Evolutionary conservation across 2,329 filamentous ascomycete species (phyloP), one percentile per base, ranked within the genome.

Genomic region (Penicillium paneum): DNA sequence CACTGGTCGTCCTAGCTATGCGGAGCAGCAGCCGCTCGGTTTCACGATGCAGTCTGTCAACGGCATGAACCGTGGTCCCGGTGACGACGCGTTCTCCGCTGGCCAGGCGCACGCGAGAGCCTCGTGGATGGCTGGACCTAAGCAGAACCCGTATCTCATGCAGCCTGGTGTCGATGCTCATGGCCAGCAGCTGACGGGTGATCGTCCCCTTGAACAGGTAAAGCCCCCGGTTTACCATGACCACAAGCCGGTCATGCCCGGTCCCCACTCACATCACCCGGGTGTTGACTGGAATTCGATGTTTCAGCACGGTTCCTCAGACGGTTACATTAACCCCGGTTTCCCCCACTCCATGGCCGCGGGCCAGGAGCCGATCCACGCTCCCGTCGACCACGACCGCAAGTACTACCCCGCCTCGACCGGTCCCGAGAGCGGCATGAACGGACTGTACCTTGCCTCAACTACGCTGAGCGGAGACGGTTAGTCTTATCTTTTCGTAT

Each of bases 231-330:
- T 71, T 57, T 59, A 68, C 52, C 64, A 68, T 62, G 74, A 78
- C 58, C 69, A 68, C 56, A 77, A 76, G 63, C 72, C 73, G 61
- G 68, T 82, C 68, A 89, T 90, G 84, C 66, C 82, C 78, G 74
- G 72, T 70, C 81, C 82, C 64, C 82, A 81, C 75, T 76, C 80
- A 74, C 81, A 81, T 73, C 83, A 85, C 54, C 62, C 68, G 53
- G 81, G 78, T 78, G 75, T 88, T 78, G 87, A 90, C 77, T 91
- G 88, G 88, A 82, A 86, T 69, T 83, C 87, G 72, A 88, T 91
- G 84, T 90, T 90, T 79, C 87, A 86, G 78, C 75, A 85, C 78
- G 85, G 85, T 81, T 80, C 83, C 77, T 83, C 87, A 75, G 79
- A 84, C 75, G 78, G 80, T 74, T 85, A 83, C 76, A 81, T 83